Percentiles rank a stretch among this genome's conserved stretches.
phyloP scores from a whole-genome alignment of 352 stramenopile genomes.

The Phytophthora constricta region DNA sequence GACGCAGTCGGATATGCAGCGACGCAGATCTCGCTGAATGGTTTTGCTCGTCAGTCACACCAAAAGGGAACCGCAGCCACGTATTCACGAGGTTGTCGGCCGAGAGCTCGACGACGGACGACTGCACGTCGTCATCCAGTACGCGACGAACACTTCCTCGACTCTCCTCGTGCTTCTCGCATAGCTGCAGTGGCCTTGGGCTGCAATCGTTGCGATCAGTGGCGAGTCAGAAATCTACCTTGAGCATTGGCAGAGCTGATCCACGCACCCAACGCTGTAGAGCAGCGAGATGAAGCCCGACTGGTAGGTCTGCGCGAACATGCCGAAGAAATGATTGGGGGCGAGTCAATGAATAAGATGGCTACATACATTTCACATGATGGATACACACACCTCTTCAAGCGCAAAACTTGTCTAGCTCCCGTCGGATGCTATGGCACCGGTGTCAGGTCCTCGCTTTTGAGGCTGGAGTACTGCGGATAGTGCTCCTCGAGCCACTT shows the following conservation, averaged over 20 bases:
- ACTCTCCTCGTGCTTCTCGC: conserved; percentile 55
- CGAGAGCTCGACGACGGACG: conserved; percentile 57
- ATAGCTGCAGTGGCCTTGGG: conserved; percentile 63
- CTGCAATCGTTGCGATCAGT: conserved; percentile 19
- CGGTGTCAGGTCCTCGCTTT: too few relatives aligned
- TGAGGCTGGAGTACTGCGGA: too few relatives aligned
- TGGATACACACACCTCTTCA: too few relatives aligned
- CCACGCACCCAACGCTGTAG: conserved; percentile 67
- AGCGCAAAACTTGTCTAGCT: too few relatives aligned
- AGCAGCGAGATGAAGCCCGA: conserved; percentile 63
- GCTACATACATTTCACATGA: too few relatives aligned
- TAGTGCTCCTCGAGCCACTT: too few relatives aligned
- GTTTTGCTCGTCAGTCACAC: conserved; percentile 11
- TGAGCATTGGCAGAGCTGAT: too few relatives aligned
- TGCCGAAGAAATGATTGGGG: too few relatives aligned
- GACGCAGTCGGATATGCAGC: conserved; percentile 57
- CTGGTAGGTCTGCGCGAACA: conserved; percentile 62
- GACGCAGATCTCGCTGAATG: conserved; percentile 7
- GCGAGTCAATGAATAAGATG: too few relatives aligned
- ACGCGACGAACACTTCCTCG: conserved; percentile 46
- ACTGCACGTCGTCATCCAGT: conserved; percentile 67
- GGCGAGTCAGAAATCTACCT: not conserved
- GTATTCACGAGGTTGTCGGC: conserved; percentile 44
- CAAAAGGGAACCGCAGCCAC: conserved; percentile 56
- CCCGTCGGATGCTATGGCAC: too few relatives aligned